Percentiles rank a stretch among this genome's conserved stretches.
Conservation (phyloP, 192 early-diverging fungal genomes). For the Coemansia sp. region DNA sequence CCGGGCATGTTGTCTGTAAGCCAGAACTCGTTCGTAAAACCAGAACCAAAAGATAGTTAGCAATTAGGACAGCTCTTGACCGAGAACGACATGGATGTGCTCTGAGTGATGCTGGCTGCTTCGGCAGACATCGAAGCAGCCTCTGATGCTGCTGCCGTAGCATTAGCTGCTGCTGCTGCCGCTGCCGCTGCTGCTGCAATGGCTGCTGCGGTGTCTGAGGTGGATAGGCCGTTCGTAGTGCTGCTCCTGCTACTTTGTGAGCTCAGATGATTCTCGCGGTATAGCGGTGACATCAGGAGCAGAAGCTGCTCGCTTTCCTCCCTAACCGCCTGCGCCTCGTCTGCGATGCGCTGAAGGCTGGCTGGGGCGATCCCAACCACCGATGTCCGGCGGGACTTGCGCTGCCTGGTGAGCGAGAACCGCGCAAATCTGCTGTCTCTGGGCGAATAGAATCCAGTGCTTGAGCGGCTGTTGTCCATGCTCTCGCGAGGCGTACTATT, state of each 20-base stretch:
- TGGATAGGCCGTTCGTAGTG: conserved; percentile 1
- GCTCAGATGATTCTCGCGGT: conserved; percentile 40
- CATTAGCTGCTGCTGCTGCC: conserved; percentile 5
- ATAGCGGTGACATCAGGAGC: conserved; percentile 50
- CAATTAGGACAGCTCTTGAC: conserved; percentile 38
- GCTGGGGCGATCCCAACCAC: conserved; percentile 51
- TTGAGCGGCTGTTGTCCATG: conserved; percentile 20
- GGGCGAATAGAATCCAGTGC: conserved; percentile 20
- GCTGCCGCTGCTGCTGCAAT: conserved; percentile 5
- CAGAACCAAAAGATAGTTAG: neutral
- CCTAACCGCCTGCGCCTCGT: conserved; percentile 36
- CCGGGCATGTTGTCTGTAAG: no score
- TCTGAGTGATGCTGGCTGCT: conserved; percentile 24
- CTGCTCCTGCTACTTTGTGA: conserved; percentile 25
- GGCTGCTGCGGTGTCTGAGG: conserved; percentile 1
- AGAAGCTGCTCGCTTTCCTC: conserved; percentile 53
- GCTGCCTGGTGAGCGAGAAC: conserved; percentile 46
- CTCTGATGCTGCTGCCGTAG: neutral
- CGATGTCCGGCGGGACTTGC: conserved; percentile 51
- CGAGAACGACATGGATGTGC: conserved; percentile 9
- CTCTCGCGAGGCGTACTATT: conserved; percentile 17
- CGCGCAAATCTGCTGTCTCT: conserved; percentile 14
- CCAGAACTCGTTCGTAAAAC: no score
- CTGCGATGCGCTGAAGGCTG: conserved; percentile 55
- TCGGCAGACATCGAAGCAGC: neutral